Evolutionary conservation across 208 protist genomes (phyloP).

Genomic region (Acanthamoeba royreba): DNA sequence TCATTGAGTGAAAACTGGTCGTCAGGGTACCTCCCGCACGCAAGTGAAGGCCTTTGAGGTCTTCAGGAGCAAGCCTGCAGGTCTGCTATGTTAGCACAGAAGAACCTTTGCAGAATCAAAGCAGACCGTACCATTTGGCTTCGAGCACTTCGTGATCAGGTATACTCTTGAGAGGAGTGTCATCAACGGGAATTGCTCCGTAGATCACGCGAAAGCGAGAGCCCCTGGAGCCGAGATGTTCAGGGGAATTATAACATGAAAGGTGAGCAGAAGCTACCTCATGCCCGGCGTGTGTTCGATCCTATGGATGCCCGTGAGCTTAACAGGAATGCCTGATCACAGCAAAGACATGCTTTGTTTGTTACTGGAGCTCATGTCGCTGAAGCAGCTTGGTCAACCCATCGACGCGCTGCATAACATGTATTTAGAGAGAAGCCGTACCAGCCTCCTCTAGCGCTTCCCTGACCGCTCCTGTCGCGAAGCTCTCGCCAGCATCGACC

Average conservation of each 20-base stretch:
- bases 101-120: background rate
- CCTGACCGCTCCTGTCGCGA: background rate
- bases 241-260: background rate
- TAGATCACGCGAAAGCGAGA: conserved; percentile 19
- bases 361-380: too few relatives aligned
- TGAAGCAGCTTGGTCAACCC: background rate
- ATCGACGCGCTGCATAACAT: background rate
- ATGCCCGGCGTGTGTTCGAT: conserved; percentile 7
- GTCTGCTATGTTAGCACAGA: background rate
- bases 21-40: background rate
- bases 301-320: background rate
- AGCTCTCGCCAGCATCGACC: conserved; percentile 1
- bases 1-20: background rate
- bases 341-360: background rate
- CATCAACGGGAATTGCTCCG: background rate
- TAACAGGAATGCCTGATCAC: background rate
- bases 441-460: conserved; percentile 21
- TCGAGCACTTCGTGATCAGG: conserved; percentile 10
- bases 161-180: background rate
- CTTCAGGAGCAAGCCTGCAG: background rate
- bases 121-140: background rate
- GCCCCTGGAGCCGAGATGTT: background rate
- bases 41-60: background rate
- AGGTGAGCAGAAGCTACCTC: background rate
- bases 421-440: background rate